A percentile compares a stretch with the other conserved stretches of the same genome.
Conservation (phyloP, 768 basidiomycete species). For the Paxillus rubicundulus region DNA sequence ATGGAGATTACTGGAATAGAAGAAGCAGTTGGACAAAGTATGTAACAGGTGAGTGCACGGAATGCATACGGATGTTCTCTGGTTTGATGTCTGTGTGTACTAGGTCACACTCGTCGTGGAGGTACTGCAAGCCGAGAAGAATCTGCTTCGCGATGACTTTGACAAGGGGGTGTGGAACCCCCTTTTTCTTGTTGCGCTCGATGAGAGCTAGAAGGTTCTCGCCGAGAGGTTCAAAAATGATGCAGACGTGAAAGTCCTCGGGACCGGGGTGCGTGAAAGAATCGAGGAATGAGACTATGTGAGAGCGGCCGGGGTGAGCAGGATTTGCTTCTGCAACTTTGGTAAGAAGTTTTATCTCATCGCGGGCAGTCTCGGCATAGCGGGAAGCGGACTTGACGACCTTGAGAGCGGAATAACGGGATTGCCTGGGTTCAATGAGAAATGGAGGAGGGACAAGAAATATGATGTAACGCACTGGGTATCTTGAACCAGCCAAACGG, state of each 20-base stretch:
- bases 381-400: slow-evolving; percentile 93
- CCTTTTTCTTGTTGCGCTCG: slow-evolving; percentile 77
- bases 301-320: slow-evolving; percentile 72
- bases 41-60: slow-evolving; percentile 17
- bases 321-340: slow-evolving; percentile 70
- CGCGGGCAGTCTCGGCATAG: slow-evolving; percentile 94
- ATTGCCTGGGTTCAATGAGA: slow-evolving; percentile 44
- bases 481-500: slow-evolving; percentile 89
- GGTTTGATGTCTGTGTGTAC: slow-evolving; percentile 95
- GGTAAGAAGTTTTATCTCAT: slow-evolving; percentile 91
- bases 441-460: slow-evolving; percentile 3
- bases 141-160: slow-evolving; percentile 86
- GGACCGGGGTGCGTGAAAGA: slow-evolving; percentile 78
- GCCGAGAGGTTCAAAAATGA: slow-evolving; percentile 85
- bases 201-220: slow-evolving; percentile 75
- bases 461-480: slow-evolving; percentile 49
- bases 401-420: slow-evolving; percentile 86
- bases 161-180: slow-evolving; percentile 78
- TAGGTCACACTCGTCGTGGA: slow-evolving; percentile 89
- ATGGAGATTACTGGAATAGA: slow-evolving; percentile 66
- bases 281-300: slow-evolving; percentile 89
- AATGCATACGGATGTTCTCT: slow-evolving; percentile 85
- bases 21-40: slow-evolving; percentile 3
- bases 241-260: slow-evolving; percentile 79
- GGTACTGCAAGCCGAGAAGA: slow-evolving; percentile 84